These are phyloP conservation scores for Podila epicladia DNA, from an alignment of 192 early-diverging fungal genomes.

Conservation along the genomic window DNA sequence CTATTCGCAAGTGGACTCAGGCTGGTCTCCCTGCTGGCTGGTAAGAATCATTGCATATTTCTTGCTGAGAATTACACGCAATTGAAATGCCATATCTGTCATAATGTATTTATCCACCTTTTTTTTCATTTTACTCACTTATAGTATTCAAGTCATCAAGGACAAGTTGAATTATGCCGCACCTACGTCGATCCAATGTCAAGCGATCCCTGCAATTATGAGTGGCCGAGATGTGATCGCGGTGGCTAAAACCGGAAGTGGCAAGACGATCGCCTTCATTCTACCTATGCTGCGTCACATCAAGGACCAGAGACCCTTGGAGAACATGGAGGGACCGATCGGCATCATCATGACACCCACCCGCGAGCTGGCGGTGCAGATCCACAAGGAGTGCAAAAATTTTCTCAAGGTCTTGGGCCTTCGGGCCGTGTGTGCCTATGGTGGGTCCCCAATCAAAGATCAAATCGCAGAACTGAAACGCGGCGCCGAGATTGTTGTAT, in stretches of 20 bases:
- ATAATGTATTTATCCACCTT: not conserved
- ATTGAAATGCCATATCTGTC: too few species aligned
- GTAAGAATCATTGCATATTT: constrained; percentile 13
- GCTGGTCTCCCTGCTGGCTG: constrained; percentile 91
- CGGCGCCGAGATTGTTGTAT: constrained; percentile 92
- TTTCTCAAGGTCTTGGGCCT: constrained; percentile 90
- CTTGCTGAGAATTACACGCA: too few species aligned
- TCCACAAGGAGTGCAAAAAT: constrained; percentile 90
- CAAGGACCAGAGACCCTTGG: constrained; percentile 86
- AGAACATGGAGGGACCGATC: constrained; percentile 84
- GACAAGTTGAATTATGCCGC: constrained; percentile 82
- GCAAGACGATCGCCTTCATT: constrained; percentile 94
- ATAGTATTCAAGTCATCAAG: constrained; percentile 77
- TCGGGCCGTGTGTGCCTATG: constrained; percentile 89
- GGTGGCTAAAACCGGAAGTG: constrained; percentile 93
- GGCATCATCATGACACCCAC: constrained; percentile 94
- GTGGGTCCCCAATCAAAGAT: constrained; percentile 87
- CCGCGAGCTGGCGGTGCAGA: constrained; percentile 92
- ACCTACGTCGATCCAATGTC: constrained; percentile 91
- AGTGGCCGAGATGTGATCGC: constrained; percentile 95
- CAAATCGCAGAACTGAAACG: constrained; percentile 91
- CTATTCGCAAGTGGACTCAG: constrained; percentile 93
- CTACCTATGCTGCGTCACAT: constrained; percentile 96
- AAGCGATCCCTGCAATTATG: constrained; percentile 96
- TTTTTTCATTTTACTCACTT: not conserved